phyloP scores from a whole-genome alignment of 2,329 filamentous ascomycete species.

The Phyllosticta citrichinensis region DNA sequence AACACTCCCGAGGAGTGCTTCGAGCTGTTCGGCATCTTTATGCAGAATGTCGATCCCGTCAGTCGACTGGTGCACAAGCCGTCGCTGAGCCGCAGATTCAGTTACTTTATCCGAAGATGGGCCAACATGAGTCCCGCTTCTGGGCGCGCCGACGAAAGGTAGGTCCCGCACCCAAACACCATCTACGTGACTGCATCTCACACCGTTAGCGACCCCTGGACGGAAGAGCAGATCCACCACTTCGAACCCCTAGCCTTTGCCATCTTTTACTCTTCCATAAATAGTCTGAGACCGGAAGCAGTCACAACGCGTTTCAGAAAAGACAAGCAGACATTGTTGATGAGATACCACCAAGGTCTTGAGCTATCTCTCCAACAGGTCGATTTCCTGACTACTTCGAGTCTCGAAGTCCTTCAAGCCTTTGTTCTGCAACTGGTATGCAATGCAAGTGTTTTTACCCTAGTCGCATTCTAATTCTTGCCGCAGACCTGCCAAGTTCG shows the following conservation, averaged over 20 bases:
- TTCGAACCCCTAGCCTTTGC: constrained; percentile 25
- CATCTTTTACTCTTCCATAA: constrained; percentile 27
- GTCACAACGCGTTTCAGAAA: constrained; percentile 23
- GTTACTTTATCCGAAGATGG: constrained; percentile 3
- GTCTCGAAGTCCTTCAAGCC: constrained; percentile 27
- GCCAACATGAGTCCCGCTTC: constrained; percentile 1
- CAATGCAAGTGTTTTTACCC: background rate
- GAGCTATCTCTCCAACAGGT: constrained; percentile 27
- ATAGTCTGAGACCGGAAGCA: constrained; percentile 22
- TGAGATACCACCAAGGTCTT: constrained; percentile 24
- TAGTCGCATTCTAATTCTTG: background rate
- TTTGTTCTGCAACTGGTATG: constrained; percentile 25
- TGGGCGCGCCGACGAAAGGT: constrained; percentile 5
- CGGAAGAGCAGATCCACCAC: constrained; percentile 6
- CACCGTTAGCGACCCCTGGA: constrained; percentile 3
- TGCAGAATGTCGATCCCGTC: constrained; percentile 8
- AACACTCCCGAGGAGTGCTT: constrained; percentile 1
- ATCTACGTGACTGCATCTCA: background rate
- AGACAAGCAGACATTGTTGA: constrained; percentile 22
- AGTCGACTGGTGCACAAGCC: constrained; percentile 10
- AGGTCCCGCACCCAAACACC: background rate
- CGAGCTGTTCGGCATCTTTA: constrained; percentile 4
- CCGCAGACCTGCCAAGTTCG: constrained; percentile 25
- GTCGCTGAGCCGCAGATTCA: constrained; percentile 1
- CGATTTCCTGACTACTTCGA: constrained; percentile 28